Evolutionary conservation across 306 rosid species (phyloP), one percentile per base, ranked within the genome.

Genomic region (Acacia crassicarpa): DNA sequence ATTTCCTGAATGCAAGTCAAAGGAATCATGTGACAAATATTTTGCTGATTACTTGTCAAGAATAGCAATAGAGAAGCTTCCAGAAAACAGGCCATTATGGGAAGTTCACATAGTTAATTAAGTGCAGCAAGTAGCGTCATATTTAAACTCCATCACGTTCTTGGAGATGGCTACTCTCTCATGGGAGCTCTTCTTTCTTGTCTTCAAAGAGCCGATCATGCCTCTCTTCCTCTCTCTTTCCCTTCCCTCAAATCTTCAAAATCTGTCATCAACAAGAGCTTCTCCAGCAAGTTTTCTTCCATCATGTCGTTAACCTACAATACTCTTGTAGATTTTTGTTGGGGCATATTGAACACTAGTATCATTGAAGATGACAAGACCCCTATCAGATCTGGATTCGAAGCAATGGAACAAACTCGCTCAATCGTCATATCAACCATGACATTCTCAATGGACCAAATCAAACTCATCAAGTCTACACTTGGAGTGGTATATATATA

Each of bases 151-250:
- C 93, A 90, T 53, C 97, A 90, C 74, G 89, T 92, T 15, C 92
- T 90, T 65, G 96, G 92, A 8, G 94, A 91, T 88, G 95, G 92
- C 32, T 91, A 81, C 58, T 88, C 93, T 46, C 81, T 89, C 1
- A 89, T 91, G 97, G 89, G 89, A 69, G 85, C 89, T 72, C 91
- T 92, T 76, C 88, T 92, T 49, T 86, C 97, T 33, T 90, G 86
- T 70, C 81, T 89, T 0, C 86, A 78, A 69, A 80, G 92, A 51
- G 89, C 86, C 23, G 88, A 84, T 49, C 46, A 92, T 56, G 90
- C 90, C 12, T 83, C 81, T 74, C 86, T 87, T 75, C 94, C 97
- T 6, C 75, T 88, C 25, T 81, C 92, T 3, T 88, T 92, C 67
- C 94, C 97, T 20, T 79, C 88, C 16, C 61, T 61, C 48, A 78